Percentiles rank a stretch among this genome's conserved stretches.
phyloP scores from a whole-genome alignment of 768 basidiomycete genomes.

The Collybia sordida region DNA sequence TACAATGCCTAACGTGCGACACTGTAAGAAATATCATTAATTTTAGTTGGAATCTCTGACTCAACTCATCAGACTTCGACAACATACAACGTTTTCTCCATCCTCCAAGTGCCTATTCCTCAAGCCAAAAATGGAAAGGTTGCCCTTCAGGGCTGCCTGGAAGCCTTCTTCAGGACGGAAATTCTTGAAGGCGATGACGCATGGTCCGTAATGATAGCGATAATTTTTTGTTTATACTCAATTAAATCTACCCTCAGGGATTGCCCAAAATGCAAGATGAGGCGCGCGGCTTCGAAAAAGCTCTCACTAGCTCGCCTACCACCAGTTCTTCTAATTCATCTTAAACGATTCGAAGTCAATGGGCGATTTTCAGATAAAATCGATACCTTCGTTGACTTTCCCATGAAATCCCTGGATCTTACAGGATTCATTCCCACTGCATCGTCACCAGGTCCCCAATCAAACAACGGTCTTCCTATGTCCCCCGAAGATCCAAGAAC shows the following conservation, averaged over 20 bases:
- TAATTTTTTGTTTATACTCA: not conserved
- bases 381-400: conserved; percentile 93
- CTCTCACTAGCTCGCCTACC: conserved; percentile 91
- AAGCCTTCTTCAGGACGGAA: conserved; percentile 89
- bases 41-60: conserved; percentile 4
- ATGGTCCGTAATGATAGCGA: conserved; percentile 55
- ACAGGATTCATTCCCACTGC: conserved; percentile 86
- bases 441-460: conserved; percentile 56
- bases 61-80: conserved; percentile 75
- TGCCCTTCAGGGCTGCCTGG: conserved; percentile 77
- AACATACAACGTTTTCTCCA: conserved; percentile 96
- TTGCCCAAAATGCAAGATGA: conserved; percentile 90
- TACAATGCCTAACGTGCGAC: conserved; percentile 88
- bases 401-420: conserved; percentile 57
- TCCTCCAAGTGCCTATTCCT: conserved; percentile 88
- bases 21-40: conserved; percentile 50
- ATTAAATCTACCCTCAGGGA: conserved; percentile 55
- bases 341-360: conserved; percentile 90
- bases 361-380: conserved; percentile 95
- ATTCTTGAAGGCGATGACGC: conserved; percentile 91
- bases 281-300: conserved; percentile 83
- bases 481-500: conserved; percentile 71
- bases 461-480: conserved; percentile 38
- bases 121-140: conserved; percentile 59
- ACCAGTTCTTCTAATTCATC: conserved; percentile 87